Conservation (phyloP, 768 basidiomycete species). For the Termitomyces sp. region DNA sequence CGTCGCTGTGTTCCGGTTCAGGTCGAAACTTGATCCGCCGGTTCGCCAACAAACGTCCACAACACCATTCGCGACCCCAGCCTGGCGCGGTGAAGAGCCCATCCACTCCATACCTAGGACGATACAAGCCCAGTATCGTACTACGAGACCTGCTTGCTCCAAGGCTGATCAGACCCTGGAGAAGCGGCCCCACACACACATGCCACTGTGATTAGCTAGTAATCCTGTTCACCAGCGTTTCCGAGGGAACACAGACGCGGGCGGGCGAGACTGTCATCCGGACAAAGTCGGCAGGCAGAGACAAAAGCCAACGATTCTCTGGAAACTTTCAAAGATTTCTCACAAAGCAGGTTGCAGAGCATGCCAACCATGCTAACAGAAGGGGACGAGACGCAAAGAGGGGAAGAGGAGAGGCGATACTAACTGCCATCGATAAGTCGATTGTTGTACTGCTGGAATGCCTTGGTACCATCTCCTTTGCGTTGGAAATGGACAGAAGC, state of each 20-base stretch:
- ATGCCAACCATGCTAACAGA: conserved; percentile 22
- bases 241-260: conserved; percentile 16
- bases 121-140: not conserved
- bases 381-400: conserved; percentile 36
- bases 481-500: conserved; percentile 83
- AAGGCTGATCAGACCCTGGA: conserved; percentile 13
- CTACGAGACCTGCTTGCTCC: conserved; percentile 3
- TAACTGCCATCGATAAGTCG: conserved; percentile 99
- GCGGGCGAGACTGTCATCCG: conserved; percentile 19
- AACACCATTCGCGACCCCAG: not conserved
- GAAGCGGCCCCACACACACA: not conserved
- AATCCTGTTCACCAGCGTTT: not conserved
- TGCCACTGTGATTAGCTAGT: not conserved
- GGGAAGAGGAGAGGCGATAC: conserved; percentile 63
- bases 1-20: conserved; percentile 9
- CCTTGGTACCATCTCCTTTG: conserved; percentile 88
- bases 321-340: conserved; percentile 30
- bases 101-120: conserved; percentile 4
- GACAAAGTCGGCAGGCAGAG: conserved; percentile 27
- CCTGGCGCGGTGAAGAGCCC: not conserved
- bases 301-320: conserved; percentile 39
- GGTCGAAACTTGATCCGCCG: conserved; percentile 13
- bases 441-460: conserved; percentile 93
- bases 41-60: not conserved
- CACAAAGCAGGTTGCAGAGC: conserved; percentile 19